phyloP scores from a whole-genome alignment of 2,329 filamentous ascomycete species.

The Colletotrichum australisinense region DNA sequence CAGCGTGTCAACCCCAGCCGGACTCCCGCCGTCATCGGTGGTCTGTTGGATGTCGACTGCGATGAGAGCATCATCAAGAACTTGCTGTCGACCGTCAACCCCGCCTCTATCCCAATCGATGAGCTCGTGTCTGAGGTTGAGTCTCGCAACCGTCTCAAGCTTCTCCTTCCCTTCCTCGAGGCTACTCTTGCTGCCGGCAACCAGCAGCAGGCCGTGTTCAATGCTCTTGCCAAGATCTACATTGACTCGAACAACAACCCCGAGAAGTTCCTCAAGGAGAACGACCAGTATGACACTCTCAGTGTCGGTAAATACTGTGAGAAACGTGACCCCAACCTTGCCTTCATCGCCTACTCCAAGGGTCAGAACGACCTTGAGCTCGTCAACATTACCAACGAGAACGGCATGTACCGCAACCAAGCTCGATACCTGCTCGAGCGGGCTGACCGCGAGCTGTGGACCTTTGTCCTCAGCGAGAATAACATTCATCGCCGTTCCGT shows the following conservation, averaged over 20 bases:
- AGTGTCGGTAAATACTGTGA: conserved; percentile 97
- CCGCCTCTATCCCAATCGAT: conserved; percentile 89
- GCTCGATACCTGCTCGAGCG: conserved; percentile 94
- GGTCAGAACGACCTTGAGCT: conserved; percentile 97
- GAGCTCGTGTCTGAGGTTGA: conserved; percentile 96
- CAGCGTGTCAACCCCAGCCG: conserved; percentile 94
- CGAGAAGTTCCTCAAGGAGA: conserved; percentile 97
- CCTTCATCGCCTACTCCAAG: conserved; percentile 95
- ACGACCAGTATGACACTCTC: conserved; percentile 94
- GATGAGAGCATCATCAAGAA: conserved; percentile 97
- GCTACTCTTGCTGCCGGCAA: conserved; percentile 89
- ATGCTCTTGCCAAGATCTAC: conserved; percentile 98
- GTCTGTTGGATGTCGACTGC: conserved; percentile 94
- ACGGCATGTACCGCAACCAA: conserved; percentile 99
- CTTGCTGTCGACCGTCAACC: conserved; percentile 85
- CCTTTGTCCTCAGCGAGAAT: conserved; percentile 93
- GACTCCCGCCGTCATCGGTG: conserved; percentile 93
- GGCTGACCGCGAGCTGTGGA: conserved; percentile 91
- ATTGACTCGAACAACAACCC: conserved; percentile 99
- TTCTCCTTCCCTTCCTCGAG: conserved; percentile 95
- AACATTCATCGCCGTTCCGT: conserved; percentile 95
- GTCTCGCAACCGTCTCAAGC: conserved; percentile 92
- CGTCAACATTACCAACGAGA: conserved; percentile 98
- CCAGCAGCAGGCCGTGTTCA: conserved; percentile 96
- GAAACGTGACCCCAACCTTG: conserved; percentile 96